A percentile compares a stretch with the other conserved stretches of the same genome.
Conservation (phyloP, 129 eudicot genomes). For the Lonicera japonica region DNA sequence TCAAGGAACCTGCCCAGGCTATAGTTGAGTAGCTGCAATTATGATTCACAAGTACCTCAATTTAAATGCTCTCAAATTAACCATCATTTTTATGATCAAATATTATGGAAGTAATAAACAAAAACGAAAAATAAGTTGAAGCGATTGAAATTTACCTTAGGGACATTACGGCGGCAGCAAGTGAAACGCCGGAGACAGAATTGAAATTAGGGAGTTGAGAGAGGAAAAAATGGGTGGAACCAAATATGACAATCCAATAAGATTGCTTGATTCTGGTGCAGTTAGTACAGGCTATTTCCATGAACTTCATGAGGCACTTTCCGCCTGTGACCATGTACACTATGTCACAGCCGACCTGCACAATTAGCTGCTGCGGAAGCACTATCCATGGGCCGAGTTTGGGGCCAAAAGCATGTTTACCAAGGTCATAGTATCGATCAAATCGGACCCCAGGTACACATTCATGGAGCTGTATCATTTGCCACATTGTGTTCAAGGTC, state of each 20-base stretch:
- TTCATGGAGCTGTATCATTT: conserved; percentile 77
- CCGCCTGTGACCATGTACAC: conserved; percentile 99
- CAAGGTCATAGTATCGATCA: conserved; percentile 71
- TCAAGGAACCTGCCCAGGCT: conserved; percentile 89
- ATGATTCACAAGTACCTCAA: not conserved
- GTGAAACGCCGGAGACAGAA: conserved; percentile 74
- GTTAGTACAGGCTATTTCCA: conserved; percentile 63
- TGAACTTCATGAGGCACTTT: conserved; percentile 73
- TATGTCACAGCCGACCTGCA: conserved; percentile 66
- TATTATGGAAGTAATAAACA: no score
- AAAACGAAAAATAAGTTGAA: not conserved
- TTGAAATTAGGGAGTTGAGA: conserved; percentile 86
- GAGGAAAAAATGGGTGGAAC: conserved; percentile 64
- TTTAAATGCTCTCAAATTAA: not conserved
- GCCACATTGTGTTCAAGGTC: conserved; percentile 80
- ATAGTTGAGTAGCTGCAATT: conserved; percentile 78
- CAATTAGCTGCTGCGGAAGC: conserved; percentile 84
- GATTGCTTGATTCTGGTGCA: conserved; percentile 58
- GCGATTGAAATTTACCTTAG: conserved; percentile 40
- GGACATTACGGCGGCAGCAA: conserved; percentile 95
- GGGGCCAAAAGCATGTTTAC: conserved; percentile 72
- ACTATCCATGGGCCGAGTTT: conserved; percentile 79
- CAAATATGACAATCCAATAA: conserved; percentile 78
- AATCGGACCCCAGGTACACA: conserved; percentile 61
- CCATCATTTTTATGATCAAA: not conserved